Base-by-base conservation (phyloP, 2,329 filamentous ascomycete species). In the Fusarium torulosum region DNA sequence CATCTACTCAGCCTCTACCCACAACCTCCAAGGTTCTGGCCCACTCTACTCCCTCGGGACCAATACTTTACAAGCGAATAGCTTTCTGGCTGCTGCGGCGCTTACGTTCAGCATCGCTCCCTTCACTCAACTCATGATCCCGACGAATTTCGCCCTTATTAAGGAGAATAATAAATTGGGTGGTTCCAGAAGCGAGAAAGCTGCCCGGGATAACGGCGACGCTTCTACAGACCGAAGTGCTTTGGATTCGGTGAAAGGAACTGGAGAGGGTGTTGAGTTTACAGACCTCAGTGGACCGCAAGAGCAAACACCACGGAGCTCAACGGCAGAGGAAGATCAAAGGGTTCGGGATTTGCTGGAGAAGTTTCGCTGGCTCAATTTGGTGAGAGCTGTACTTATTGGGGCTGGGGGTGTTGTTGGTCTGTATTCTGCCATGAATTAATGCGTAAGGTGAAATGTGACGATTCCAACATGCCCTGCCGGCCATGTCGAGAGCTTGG, bases 391-490 rank as follows among this genome's bases (percentile, higher is more conserved):
- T 7, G 19, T 19, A 2, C 38, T 63, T 4, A 63, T 63, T 4
- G 60, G 59, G 7, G 20, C 23, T 8, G 59, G 59, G 19, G 51
- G 44, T 2, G n/a, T 58, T 2, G 23, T 46, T 51, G 60, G 60
- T 7, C 19, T 63, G 2, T 45, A 41, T 23, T 33, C 58, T 17
- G 27, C 40, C 20, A 2, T 23, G 6, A n/a, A n/a, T n/a, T n/a
- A n/a, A n/a, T n/a, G n/a, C n/a, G n/a, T n/a, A n/a, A n/a, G n/a
- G n/a, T n/a, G n/a, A n/a, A n/a, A n/a, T n/a, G n/a, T n/a, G n/a
- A n/a, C n/a, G n/a, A n/a, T n/a, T n/a, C n/a, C n/a, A n/a, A n/a
- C n/a, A n/a, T n/a, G n/a, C n/a, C n/a, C n/a, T n/a, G n/a, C n/a
- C n/a, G n/a, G n/a, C n/a, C n/a, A n/a, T n/a, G n/a, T n/a, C n/a